phyloP scores from a whole-genome alignment of 176 grass and related monocot genomes.

The Themeda triandra region DNA sequence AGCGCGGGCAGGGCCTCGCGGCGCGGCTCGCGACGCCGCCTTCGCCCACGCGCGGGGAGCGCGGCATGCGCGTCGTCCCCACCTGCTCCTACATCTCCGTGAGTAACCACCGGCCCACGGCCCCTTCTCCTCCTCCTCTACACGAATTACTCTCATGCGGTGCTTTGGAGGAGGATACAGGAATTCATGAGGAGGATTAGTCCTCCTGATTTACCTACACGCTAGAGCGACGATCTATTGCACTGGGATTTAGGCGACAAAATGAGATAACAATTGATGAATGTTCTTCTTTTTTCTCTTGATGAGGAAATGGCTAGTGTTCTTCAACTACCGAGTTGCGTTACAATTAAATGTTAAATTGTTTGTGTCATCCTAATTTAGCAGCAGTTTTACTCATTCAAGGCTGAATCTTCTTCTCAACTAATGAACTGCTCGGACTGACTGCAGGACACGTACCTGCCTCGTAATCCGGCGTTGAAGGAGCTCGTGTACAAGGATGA shows the following conservation, averaged over 20 bases:
- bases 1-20: slow-evolving; percentile 74
- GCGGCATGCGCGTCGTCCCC: slow-evolving; percentile 56
- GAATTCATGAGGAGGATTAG: neutral
- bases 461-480: slow-evolving; percentile 55
- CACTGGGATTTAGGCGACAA: neutral
- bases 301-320: neutral
- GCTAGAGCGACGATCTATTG: neutral
- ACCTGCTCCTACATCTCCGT: slow-evolving; percentile 90
- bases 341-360: neutral
- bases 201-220: too few relatives aligned
- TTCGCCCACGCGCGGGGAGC: slow-evolving; percentile 55
- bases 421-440: neutral
- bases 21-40: slow-evolving; percentile 67
- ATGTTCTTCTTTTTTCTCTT: neutral
- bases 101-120: neutral
- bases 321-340: neutral
- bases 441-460: slow-evolving; percentile 70
- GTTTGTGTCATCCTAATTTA: neutral
- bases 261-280: neutral
- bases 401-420: neutral
- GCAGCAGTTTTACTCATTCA: neutral
- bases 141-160: neutral
- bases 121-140: neutral
- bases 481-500: slow-evolving; percentile 46
- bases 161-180: neutral